phyloP scores from a whole-genome alignment of 805 yeast genomes.

The Candida piceae region DNA sequence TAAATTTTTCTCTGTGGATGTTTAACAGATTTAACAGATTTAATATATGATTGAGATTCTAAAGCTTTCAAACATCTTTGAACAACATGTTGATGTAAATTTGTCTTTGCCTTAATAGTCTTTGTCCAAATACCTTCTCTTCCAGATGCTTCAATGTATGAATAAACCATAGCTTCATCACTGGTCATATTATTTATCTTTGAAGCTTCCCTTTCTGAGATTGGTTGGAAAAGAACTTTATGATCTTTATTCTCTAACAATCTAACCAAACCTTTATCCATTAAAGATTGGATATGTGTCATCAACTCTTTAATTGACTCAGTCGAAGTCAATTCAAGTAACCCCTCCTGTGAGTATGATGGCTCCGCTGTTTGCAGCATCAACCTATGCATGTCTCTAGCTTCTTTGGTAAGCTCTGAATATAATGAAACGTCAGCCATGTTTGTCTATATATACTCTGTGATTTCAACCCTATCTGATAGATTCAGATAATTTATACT shows the following conservation, averaged over 20 bases:
- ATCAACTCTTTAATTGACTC: conserved; percentile 38
- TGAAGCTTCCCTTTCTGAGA: conserved; percentile 65
- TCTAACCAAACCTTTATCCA: conserved; percentile 53
- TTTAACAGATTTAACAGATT: conserved; percentile 84
- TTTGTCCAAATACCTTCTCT: conserved; percentile 97
- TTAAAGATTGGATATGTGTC: conserved; percentile 39
- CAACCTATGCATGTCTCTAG: conserved; percentile 52
- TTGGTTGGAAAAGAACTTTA: conserved; percentile 72
- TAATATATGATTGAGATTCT: conserved; percentile 78
- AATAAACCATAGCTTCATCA: conserved; percentile 88
- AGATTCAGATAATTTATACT: too few relatives aligned
- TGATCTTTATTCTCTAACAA: conserved; percentile 55
- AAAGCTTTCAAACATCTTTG: conserved; percentile 72
- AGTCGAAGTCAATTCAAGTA: conserved; percentile 42
- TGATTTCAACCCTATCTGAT: too few relatives aligned
- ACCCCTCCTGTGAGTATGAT: conserved; percentile 64
- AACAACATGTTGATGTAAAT: conserved; percentile 88
- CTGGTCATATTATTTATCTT: conserved; percentile 72
- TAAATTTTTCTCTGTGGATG: conserved; percentile 91
- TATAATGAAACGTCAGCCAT: too few relatives aligned
- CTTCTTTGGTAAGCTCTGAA: conserved; percentile 22
- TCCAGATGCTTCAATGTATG: conserved; percentile 87
- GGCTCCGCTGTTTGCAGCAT: conserved; percentile 53
- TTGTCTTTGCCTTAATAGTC: conserved; percentile 81
- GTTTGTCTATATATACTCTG: too few relatives aligned